These are phyloP conservation scores for Leishmania major DNA, from an alignment of 208 protist genomes.

Conservation along the genomic window DNA sequence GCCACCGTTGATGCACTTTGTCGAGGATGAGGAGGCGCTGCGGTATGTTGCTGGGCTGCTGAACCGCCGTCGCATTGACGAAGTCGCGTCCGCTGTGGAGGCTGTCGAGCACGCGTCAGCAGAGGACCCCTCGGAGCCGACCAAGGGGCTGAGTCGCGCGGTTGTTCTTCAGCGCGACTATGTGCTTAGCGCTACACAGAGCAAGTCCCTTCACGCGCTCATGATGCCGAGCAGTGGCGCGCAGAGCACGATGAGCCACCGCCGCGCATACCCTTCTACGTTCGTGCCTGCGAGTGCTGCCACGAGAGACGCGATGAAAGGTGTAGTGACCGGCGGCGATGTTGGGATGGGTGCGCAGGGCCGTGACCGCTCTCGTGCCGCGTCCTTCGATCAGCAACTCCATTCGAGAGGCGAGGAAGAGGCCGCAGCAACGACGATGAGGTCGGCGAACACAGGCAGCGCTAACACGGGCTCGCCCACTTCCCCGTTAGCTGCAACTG, in stretches of 20 bases:
- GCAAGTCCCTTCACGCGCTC: neutral
- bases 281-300: neutral
- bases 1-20: conserved; percentile 28
- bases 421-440: neutral
- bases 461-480: neutral
- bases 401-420: neutral
- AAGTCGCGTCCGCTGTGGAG: conserved; percentile 12
- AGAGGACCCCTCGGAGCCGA: neutral
- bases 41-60: conserved; percentile 11
- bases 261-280: neutral
- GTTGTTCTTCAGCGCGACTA: conserved; percentile 4
- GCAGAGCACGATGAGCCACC: neutral
- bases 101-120: neutral
- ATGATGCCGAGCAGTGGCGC: neutral
- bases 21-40: conserved; percentile 24
- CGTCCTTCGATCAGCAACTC: neutral
- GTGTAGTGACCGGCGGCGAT: neutral
- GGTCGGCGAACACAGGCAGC: neutral
- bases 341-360: neutral
- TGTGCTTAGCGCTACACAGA: conserved; percentile 3
- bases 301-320: neutral
- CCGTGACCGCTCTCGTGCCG: neutral
- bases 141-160: neutral
- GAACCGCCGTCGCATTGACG: conserved; percentile 12
- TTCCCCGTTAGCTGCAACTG: neutral